A percentile compares a stretch with the other conserved stretches of the same genome.
Conservation (phyloP, 306 rosid species). For the Quercus berberidifolia region DNA sequence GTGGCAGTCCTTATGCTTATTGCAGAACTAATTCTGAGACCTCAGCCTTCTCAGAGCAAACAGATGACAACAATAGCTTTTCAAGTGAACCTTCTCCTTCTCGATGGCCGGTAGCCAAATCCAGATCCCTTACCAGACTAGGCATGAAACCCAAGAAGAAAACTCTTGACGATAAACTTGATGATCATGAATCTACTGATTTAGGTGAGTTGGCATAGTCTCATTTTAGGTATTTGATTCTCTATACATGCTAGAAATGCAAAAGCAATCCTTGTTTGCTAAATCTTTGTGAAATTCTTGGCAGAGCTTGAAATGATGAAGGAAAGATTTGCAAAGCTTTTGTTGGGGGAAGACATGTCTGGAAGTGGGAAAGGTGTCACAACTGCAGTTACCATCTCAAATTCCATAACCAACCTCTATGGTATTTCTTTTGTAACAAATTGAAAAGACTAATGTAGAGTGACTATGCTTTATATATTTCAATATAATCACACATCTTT, state of each 20-base stretch:
- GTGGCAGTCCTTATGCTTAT: conserved; percentile 57
- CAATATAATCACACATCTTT: background rate
- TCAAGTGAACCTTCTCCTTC: conserved; percentile 61
- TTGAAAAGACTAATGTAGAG: background rate
- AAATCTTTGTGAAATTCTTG: conserved; percentile 6
- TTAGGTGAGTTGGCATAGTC: conserved; percentile 46
- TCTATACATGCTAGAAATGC: background rate
- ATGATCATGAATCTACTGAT: conserved; percentile 53
- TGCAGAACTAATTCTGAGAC: conserved; percentile 62
- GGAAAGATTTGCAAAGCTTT: conserved; percentile 87
- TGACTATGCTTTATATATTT: background rate
- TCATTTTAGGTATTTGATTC: background rate
- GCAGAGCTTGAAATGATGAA: conserved; percentile 80
- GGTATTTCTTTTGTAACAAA: conserved; percentile 38
- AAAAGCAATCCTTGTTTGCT: background rate
- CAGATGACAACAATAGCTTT: conserved; percentile 48
- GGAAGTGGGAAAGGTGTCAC: conserved; percentile 96
- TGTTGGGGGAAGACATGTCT: conserved; percentile 96
- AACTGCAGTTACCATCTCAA: conserved; percentile 93
- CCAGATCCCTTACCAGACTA: conserved; percentile 41
- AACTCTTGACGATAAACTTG: conserved; percentile 34
- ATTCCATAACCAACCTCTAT: conserved; percentile 88
- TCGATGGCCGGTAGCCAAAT: conserved; percentile 40
- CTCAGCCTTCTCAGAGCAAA: conserved; percentile 63
- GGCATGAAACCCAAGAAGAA: conserved; percentile 43